Conservation (phyloP, 2,329 filamentous ascomycete genomes). For the Fusarium nematophilum region DNA sequence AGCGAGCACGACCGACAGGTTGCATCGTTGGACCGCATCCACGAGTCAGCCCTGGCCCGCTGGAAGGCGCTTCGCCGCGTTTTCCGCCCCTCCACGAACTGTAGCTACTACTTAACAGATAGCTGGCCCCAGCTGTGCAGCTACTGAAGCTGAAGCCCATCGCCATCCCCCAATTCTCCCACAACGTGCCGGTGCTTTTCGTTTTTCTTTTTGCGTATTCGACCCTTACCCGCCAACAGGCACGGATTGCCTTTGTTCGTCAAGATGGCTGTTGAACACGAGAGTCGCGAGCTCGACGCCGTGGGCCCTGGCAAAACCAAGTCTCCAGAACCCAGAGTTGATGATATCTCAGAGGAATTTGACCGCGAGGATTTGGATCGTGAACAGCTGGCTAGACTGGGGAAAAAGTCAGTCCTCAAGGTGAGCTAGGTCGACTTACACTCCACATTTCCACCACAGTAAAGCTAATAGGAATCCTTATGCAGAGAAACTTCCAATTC, state of each 20-base stretch:
- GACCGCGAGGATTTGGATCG: constrained; percentile 38
- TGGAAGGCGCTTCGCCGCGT: not conserved
- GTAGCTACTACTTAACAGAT: constrained; percentile 12
- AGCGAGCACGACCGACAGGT: no score
- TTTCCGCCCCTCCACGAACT: not conserved
- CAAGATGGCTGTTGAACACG: not conserved
- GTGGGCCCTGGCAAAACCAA: constrained; percentile 14
- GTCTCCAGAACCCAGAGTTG: constrained; percentile 8
- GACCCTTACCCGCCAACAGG: not conserved
- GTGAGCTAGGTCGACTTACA: constrained; percentile 1
- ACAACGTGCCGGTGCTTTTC: not conserved
- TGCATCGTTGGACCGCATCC: constrained; percentile 1
- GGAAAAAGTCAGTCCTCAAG: constrained; percentile 40
- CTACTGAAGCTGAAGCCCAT: not conserved
- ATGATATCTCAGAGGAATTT: constrained; percentile 4
- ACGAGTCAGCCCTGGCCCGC: not conserved
- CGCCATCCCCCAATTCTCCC: constrained; percentile 6
- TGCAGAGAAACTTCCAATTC: constrained; percentile 40
- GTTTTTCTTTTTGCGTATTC: not conserved
- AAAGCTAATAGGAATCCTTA: not conserved
- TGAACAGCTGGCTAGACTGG: constrained; percentile 37
- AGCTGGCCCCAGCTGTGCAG: constrained; percentile 1
- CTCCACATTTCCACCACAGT: no score
- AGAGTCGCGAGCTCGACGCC: constrained; percentile 17
- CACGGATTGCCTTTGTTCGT: not conserved